phyloP scores from a whole-genome alignment of 306 rosid genomes.

The Geum urbanum region DNA sequence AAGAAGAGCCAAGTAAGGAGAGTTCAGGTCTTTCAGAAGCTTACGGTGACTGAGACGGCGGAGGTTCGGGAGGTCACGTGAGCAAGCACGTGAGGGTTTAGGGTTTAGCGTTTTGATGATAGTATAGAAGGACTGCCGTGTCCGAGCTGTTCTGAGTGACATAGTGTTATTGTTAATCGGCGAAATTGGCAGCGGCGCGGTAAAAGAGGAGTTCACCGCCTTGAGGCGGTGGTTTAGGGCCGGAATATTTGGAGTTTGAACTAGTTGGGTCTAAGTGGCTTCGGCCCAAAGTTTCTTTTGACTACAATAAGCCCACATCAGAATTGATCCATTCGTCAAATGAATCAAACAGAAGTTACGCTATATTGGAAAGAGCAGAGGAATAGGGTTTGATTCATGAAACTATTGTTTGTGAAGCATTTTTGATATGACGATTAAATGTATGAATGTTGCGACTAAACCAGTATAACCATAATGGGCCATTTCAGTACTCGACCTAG shows the following conservation, averaged over 20 bases:
- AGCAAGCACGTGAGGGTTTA: conserved; percentile 22
- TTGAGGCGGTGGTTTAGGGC: background rate
- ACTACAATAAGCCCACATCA: no score
- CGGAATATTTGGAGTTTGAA: background rate
- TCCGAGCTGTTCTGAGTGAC: conserved; percentile 27
- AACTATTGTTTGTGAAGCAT: no score
- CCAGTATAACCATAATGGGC: no score
- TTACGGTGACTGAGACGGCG: conserved; percentile 34
- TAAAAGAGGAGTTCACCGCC: background rate
- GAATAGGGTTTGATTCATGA: no score
- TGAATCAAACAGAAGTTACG: no score
- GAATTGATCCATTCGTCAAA: no score
- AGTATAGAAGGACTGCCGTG: conserved; percentile 26
- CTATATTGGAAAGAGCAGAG: no score
- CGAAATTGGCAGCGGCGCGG: no score
- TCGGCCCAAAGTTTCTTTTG: background rate
- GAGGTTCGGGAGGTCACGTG: conserved; percentile 15
- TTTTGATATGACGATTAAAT: no score
- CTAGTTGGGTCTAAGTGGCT: background rate
- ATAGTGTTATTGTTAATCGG: no score
- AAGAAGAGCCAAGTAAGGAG: background rate
- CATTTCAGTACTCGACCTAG: no score
- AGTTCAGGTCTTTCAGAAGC: conserved; percentile 12
- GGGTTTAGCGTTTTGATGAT: conserved; percentile 48
- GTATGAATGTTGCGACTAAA: no score